Base-by-base conservation (phyloP, 306 rosid genomes). In the Leucaena leucocephala region DNA sequence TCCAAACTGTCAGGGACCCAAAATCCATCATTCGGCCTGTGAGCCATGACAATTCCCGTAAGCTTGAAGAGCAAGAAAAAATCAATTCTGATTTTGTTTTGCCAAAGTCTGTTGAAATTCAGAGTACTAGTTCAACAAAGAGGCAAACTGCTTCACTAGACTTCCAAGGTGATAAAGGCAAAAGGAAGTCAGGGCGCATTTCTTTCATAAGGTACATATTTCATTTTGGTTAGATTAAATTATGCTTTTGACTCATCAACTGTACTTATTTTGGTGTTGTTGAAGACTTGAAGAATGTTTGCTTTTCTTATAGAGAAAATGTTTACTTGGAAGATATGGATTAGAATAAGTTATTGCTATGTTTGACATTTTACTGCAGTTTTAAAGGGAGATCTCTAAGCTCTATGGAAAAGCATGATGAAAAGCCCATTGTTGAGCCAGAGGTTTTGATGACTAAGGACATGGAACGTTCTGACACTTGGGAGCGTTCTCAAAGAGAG, bases 1-100 rank as follows among this genome's bases (percentile, higher is more conserved):
- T 95, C 68, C 98, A 95, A 81, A 93, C 91, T 34, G 86, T 95
- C 43, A 93, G 80, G 81, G 88, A 85, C 77, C 93, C 93, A 5
- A 85, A 69, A 82, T 87, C 98, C 45, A 85, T 49, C 71, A 63
- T 10, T 43, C 87, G 34, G 46, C 65, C 80, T 38, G 66, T 40
- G 68, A 87, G 76, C 68, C 82, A 75, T 65, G 91, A 83, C 22
- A 73, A 75, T 75, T 36, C 61, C 50, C 65, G 73, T 66, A 93
- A 75, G 75, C 83, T 49, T 79, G 93, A 86, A 68, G 92, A 86
- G 78, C 81, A 42, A 64, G 93, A 89, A 74, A 86, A 82, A 64
- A 45, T 78, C 65, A 78, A 82, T 68, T 70, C 82, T 69, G 90
- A 88, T 59, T 91, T 86, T 85, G 84, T 71, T 73, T 85, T 89